phyloP scores from a whole-genome alignment of 352 stramenopile species.

The Phytophthora fragariae region DNA sequence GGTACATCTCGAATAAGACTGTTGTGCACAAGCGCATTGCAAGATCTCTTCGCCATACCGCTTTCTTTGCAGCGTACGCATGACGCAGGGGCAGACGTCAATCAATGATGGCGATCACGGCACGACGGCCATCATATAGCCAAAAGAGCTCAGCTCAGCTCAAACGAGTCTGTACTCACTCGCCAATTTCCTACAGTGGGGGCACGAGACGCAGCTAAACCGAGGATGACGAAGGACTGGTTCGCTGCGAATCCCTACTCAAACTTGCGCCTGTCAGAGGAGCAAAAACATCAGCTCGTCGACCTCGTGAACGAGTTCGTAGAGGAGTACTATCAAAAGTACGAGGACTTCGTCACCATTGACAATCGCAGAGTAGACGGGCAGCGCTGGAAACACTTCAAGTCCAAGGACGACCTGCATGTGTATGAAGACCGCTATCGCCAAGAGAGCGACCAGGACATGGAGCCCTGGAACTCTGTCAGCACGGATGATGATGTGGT shows the following conservation, averaged over 20 bases:
- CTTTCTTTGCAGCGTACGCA: not conserved
- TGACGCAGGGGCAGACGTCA: not conserved
- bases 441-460: not conserved
- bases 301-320: constrained; percentile 42
- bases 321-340: constrained; percentile 47
- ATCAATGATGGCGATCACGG: not conserved
- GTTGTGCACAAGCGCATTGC: not conserved
- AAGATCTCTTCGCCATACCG: not conserved
- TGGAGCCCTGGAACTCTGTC: not conserved
- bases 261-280: constrained; percentile 30
- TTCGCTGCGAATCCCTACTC: constrained; percentile 41
- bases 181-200: not conserved
- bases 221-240: constrained; percentile 35
- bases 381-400: constrained; percentile 49
- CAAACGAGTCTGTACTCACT: not conserved
- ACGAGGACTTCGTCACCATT: constrained; percentile 43
- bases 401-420: constrained; percentile 51
- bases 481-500: not conserved
- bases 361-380: constrained; percentile 43
- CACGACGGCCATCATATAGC: no score
- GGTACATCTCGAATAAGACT: not conserved
- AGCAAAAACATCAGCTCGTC: constrained; percentile 34
- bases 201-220: no score
- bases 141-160: not conserved
- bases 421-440: constrained; percentile 34